phyloP scores from a whole-genome alignment of 108 stramenopile genomes.

The Ochromonas danica region DNA sequence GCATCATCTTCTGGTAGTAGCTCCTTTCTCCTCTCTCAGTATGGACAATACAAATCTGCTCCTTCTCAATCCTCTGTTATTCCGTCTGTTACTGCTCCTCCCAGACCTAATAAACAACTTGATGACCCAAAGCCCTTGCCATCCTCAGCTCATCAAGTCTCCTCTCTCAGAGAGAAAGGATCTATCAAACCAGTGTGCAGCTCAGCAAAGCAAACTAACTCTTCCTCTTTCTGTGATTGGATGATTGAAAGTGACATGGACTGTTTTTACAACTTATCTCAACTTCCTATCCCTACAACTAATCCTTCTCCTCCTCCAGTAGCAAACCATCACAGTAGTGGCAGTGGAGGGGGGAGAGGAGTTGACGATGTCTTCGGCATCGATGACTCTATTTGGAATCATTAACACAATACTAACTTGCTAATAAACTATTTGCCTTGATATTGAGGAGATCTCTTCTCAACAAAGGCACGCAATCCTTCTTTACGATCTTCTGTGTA shows the following conservation, averaged over 20 bases:
- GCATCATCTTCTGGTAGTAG: no score
- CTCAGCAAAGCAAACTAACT: not conserved
- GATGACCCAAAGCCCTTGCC: no score
- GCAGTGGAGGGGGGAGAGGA: not conserved
- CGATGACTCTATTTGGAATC: not conserved
- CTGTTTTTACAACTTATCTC: not conserved
- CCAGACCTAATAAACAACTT: no score
- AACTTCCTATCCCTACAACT: not conserved
- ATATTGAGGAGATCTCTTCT: constrained; percentile 66
- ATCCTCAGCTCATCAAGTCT: no score
- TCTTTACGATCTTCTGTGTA: constrained; percentile 70
- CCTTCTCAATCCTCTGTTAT: no score
- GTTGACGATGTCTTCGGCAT: not conserved
- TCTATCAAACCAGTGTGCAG: no score
- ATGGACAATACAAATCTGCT: no score
- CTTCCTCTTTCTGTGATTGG: not conserved
- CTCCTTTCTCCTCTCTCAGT: no score
- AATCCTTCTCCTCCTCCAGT: not conserved
- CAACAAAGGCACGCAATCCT: constrained; percentile 68
- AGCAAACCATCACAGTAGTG: not conserved
- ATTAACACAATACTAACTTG: not conserved
- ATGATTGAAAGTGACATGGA: not conserved
- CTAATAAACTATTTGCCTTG: constrained; percentile 53
- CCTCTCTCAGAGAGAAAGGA: no score
- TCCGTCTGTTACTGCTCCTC: no score